phyloP scores from a whole-genome alignment of 2,329 filamentous ascomycete species.

The Fusarium sp. region DNA sequence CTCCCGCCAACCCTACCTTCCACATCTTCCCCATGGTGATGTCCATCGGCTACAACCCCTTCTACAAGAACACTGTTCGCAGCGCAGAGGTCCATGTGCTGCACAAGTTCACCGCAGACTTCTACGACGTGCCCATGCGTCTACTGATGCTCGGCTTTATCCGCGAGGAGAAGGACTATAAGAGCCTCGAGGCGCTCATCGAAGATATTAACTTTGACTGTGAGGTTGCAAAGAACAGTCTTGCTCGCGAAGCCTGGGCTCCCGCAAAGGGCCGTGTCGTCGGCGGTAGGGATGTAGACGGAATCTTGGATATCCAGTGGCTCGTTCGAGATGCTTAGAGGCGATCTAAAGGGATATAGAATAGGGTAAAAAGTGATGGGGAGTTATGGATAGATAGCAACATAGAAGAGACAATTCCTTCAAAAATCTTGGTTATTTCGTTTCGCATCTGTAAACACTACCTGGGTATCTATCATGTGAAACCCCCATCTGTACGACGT shows the following conservation, averaged over 20 bases:
- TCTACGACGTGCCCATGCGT: conserved; percentile 85
- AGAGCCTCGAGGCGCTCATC: conserved; percentile 82
- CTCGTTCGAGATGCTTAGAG: conserved; percentile 47
- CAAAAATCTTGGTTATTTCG: conserved; percentile 26
- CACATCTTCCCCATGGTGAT: conserved; percentile 86
- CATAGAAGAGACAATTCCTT: conserved; percentile 29
- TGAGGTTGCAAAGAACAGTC: conserved; percentile 79
- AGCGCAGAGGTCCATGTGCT: conserved; percentile 93
- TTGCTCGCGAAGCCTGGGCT: conserved; percentile 73
- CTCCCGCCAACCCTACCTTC: conserved; percentile 43
- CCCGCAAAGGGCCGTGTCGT: conserved; percentile 53
- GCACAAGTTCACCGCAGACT: conserved; percentile 80
- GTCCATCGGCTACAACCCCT: conserved; percentile 96
- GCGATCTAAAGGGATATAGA: background rate
- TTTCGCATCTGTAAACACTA: conserved; percentile 34
- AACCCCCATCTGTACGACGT: conserved; percentile 20
- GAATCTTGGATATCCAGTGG: conserved; percentile 54
- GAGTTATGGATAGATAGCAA: conserved; percentile 40
- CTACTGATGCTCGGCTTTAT: conserved; percentile 88
- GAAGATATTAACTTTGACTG: conserved; percentile 92
- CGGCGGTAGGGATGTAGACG: conserved; percentile 43
- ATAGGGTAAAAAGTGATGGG: conserved; percentile 17
- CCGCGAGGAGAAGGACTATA: conserved; percentile 89
- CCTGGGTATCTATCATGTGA: conserved; percentile 43
- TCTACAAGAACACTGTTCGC: conserved; percentile 90